Conservation (phyloP, 345 rosid species). For the Eucalyptus globulus region DNA sequence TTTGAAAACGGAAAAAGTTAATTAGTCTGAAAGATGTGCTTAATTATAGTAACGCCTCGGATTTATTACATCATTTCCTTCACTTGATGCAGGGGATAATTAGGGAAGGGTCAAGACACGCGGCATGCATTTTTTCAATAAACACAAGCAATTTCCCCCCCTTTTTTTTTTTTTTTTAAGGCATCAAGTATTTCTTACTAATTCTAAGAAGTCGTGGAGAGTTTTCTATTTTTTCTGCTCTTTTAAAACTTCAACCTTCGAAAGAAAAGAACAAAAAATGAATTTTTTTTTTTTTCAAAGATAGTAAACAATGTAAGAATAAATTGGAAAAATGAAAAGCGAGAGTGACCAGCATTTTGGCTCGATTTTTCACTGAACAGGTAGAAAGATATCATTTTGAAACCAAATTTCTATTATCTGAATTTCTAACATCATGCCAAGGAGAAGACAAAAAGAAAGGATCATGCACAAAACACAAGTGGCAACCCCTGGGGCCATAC, state of each 20-base stretch:
- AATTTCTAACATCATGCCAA: neutral
- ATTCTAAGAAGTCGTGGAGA: neutral
- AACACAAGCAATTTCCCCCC: neutral
- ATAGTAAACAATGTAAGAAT: neutral
- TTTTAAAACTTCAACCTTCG: neutral
- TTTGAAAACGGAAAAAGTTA: neutral
- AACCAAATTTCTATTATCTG: neutral
- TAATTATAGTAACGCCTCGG: neutral
- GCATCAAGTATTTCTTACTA: neutral
- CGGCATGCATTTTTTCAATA: neutral
- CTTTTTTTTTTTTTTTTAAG: neutral
- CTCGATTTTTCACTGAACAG: neutral
- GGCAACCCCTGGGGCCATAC: neutral
- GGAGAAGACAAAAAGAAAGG: neutral
- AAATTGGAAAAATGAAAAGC: neutral
- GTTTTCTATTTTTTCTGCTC: neutral
- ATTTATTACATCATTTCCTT: neutral
- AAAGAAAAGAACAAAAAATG: neutral
- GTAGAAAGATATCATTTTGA: neutral
- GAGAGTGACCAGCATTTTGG: neutral
- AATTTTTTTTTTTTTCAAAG: neutral
- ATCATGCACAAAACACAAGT: neutral
- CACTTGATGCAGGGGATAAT: neutral
- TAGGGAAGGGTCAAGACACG: neutral
- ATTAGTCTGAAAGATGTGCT: neutral